Base-by-base conservation (phyloP, 1,284 basidiomycete genomes). In the Apiotrichum domesticum region DNA sequence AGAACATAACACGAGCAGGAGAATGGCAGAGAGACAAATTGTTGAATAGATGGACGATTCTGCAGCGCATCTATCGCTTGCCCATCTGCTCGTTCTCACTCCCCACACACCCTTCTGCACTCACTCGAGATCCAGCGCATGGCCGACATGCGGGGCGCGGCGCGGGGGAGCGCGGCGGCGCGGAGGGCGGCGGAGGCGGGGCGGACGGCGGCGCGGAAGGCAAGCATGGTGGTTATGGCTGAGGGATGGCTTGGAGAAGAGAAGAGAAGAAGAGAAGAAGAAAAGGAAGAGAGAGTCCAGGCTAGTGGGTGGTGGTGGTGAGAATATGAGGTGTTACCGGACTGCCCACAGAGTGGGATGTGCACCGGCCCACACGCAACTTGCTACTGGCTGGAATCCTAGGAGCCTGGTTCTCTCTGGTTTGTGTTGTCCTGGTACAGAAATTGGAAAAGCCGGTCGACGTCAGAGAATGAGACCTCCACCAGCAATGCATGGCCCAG, bases 41-140 rank as follows among this genome's bases (percentile, higher is more conserved):
- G 29, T 29, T 29, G 29, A 29, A 29, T 29, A 29, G 29, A 29
- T 29, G 29, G 29, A 29, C 29, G 29, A 29, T 29, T 29, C 29
- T 29, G 29, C 29, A 29, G 29, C 29, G 29, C 29, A 29, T 29
- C 29, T 29, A 29, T 29, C 3, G 3, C 29, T 29, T 29, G 29
- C 29, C 29, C 29, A 29, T 29, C 29, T 29, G 29, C 29, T 29
- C 29, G 29, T 29, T 29, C 29, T 29, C n/a, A n/a, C n/a, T n/a
- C n/a, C n/a, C n/a, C n/a, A n/a, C n/a, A n/a, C n/a, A n/a, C n/a
- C n/a, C n/a, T n/a, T 29, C 29, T 29, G 29, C 29, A 58, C 64
- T 49, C 52, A 67, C 67, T 69, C 29, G 66, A 67, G 29, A 61
- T 48, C 52, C 67, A 64, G 46, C 67, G 65, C 11, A 66, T 42